Base-by-base conservation (phyloP, 192 early-diverging fungal species). In the Coemansia sp. region DNA sequence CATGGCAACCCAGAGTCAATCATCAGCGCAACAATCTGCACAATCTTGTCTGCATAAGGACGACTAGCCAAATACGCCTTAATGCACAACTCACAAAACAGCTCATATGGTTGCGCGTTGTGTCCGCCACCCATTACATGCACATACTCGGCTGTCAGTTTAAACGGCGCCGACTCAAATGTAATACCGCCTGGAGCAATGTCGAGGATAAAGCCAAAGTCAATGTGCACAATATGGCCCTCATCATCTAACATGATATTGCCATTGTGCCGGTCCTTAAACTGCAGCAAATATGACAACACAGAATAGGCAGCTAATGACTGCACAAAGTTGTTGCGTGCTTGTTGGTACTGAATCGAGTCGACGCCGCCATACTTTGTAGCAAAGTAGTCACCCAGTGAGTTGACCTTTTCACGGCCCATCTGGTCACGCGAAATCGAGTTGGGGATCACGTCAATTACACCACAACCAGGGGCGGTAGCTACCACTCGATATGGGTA, bases 241-340 rank as follows among this genome's bases (percentile, higher is more conserved):
- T 92, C 84, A 60, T 93, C 87, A 62, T 99, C 97, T 60, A 98
- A 86, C 97, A 99, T 98, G 66, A 99, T 97, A 81, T 98, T 98
- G 53, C 96, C 96, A 79, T 98, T 98, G 75, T 98, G 96, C 22
- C 97, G 85, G 84, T 99, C 97, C 76, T 98, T 98, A 82, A 99
- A 93, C 73, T 98, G 96, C 23, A 99, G 83, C 60, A 99, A 49
- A 76, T 93, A 99, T 55, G 94, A 86, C 12, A 98, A 87, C 22
- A 99, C 86, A 23, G 94, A 96, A 78, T 98, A 99, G 4, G 96
- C 92, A 2, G 97, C 97, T 19, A 94, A 85, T 61, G 90, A 92
- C 71, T 94, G 91, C 35, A 98, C 90, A 87, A 99, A 99, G 75
- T 93, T 93, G 67, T 84, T 89, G 43, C 93, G 91, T 3, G 95